These are phyloP conservation scores for Myxozyma neglecta DNA, from an alignment of 805 yeast species.

Conservation along the genomic window DNA sequence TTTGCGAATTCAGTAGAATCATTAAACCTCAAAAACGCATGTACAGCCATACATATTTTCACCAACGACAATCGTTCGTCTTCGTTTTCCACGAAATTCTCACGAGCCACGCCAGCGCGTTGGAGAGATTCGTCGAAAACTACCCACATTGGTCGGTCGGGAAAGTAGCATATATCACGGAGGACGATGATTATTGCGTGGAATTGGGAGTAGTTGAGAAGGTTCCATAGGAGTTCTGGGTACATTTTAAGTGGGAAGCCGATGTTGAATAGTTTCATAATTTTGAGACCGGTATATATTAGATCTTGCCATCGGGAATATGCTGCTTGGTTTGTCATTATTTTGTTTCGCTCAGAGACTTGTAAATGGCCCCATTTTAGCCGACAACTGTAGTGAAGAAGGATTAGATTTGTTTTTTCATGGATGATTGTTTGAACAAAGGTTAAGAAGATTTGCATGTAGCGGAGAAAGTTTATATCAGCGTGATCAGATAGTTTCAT, in stretches of 20 bases:
- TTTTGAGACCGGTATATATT: background rate
- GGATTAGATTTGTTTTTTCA: background rate
- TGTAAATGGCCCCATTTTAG: background rate
- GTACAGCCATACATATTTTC: background rate
- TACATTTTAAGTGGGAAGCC: background rate
- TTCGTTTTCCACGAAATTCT: background rate
- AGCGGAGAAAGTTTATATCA: background rate
- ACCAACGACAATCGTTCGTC: background rate
- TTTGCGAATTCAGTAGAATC: background rate
- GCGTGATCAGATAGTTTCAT: background rate
- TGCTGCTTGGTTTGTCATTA: background rate
- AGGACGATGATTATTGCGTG: background rate
- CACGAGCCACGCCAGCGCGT: background rate
- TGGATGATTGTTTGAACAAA: background rate
- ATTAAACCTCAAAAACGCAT: background rate
- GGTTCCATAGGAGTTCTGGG: conserved; percentile 1
- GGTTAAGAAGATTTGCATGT: background rate
- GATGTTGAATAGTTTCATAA: background rate
- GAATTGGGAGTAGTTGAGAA: background rate
- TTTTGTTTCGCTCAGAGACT: background rate
- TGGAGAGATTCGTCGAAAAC: background rate
- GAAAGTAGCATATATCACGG: conserved; percentile 1
- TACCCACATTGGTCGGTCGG: background rate
- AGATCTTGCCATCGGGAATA: background rate
- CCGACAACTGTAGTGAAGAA: background rate